A percentile compares a stretch with the other conserved stretches of the same genome.
Evolutionary conservation across 2,329 filamentous ascomycete genomes (phyloP).

Genomic region (Botrytis deweyae): DNA sequence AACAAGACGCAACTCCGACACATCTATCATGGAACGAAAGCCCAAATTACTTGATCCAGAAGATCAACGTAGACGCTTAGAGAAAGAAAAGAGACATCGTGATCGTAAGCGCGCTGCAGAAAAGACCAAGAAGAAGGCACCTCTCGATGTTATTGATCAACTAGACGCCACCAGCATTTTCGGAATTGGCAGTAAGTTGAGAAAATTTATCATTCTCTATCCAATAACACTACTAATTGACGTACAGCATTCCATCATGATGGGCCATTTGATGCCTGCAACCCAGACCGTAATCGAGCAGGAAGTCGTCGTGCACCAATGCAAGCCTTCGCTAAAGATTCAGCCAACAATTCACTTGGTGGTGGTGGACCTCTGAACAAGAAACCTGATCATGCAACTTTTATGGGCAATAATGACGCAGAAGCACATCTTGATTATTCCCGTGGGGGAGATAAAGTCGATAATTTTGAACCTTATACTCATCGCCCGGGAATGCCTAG

Average conservation of each 20-base stretch:
- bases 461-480: conserved; percentile 44
- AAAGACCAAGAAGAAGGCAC: conserved; percentile 39
- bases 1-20: conserved; percentile 75
- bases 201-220: background rate
- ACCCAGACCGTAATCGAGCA: conserved; percentile 88
- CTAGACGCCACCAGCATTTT: conserved; percentile 96
- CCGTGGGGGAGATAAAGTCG: conserved; percentile 41
- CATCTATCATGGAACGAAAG: conserved; percentile 60
- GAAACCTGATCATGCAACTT: conserved; percentile 79
- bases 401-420: conserved; percentile 70
- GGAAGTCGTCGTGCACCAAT: conserved; percentile 83
- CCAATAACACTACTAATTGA: conserved; percentile 21
- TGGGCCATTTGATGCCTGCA: conserved; percentile 94
- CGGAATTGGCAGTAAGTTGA: conserved; percentile 76
- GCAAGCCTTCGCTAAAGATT: conserved; percentile 92
- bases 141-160: conserved; percentile 90
- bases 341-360: conserved; percentile 86
- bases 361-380: conserved; percentile 81
- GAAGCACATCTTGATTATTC: conserved; percentile 81
- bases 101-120: conserved; percentile 43
- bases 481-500: conserved; percentile 38
- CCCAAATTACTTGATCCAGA: conserved; percentile 55
- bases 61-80: conserved; percentile 59
- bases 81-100: conserved; percentile 51
- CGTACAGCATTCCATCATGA: conserved; percentile 92